These are phyloP conservation scores for Backusella tuberculispora DNA, from an alignment of 192 early-diverging fungal species.

Conservation along the genomic window DNA sequence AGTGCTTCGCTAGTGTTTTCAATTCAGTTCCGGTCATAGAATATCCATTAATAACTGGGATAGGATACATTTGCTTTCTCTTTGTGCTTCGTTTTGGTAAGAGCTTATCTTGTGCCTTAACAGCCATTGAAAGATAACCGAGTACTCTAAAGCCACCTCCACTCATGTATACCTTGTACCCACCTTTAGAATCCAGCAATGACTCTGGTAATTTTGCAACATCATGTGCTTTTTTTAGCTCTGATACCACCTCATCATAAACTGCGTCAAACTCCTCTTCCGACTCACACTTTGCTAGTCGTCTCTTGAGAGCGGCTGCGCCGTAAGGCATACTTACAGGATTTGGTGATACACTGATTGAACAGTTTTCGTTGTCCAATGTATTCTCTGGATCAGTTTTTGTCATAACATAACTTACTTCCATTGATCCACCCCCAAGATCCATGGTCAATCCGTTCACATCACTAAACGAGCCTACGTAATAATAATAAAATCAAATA, in stretches of 20 bases:
- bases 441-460: slow-evolving; percentile 57
- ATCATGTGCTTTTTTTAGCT: slow-evolving; percentile 42
- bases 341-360: slow-evolving; percentile 33
- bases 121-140: slow-evolving; percentile 56
- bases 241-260: slow-evolving; percentile 35
- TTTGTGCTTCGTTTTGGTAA: slow-evolving; percentile 25
- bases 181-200: slow-evolving; percentile 31
- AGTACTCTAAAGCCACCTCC: slow-evolving; percentile 59
- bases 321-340: slow-evolving; percentile 55
- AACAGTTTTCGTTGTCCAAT: slow-evolving; percentile 15
- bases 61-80: slow-evolving; percentile 41
- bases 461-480: slow-evolving; percentile 47
- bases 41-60: slow-evolving; percentile 62
- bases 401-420: slow-evolving; percentile 56
- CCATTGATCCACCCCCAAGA: slow-evolving; percentile 58
- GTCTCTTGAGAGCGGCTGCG: slow-evolving; percentile 50
- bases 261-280: slow-evolving; percentile 26
- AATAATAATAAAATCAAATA: not conserved
- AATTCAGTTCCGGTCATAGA: slow-evolving; percentile 46
- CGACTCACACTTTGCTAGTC: slow-evolving; percentile 37
- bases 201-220: slow-evolving; percentile 25
- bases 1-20: slow-evolving; percentile 39
- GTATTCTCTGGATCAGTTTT: not conserved
- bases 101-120: slow-evolving; percentile 34
- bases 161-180: slow-evolving; percentile 51